A percentile compares a stretch with the other conserved stretches of the same genome.
Evolutionary conservation across 2,329 filamentous ascomycete genomes (phyloP).

Genomic region (Cladosporium cucumerinum): DNA sequence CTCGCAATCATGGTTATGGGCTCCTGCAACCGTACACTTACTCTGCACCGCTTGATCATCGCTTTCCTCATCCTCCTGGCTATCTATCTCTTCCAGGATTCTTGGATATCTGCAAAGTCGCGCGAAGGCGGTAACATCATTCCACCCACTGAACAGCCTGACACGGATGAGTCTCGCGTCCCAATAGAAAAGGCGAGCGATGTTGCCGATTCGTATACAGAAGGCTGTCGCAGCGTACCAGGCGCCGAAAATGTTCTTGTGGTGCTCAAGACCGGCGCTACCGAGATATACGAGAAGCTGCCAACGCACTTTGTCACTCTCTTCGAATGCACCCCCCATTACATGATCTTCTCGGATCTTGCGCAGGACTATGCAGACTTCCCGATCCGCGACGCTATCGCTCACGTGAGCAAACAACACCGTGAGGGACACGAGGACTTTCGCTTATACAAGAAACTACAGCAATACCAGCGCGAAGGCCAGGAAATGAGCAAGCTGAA

Average conservation of each 20-base stretch:
- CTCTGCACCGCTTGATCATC: conserved; percentile 23
- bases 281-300: conserved; percentile 55
- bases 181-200: background rate
- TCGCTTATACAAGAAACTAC: conserved; percentile 33
- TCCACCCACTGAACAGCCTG: background rate
- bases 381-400: conserved; percentile 34
- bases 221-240: conserved; percentile 24
- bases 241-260: conserved; percentile 53
- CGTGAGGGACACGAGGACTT: conserved; percentile 35
- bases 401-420: conserved; percentile 26
- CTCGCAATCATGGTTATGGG: background rate
- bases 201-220: background rate
- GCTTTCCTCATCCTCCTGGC: conserved; percentile 26
- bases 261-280: conserved; percentile 58
- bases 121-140: background rate
- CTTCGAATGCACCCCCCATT: conserved; percentile 46
- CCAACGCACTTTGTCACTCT: conserved; percentile 55
- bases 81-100: conserved; percentile 28
- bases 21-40: conserved; percentile 21
- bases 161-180: background rate
- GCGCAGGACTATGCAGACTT: conserved; percentile 46
- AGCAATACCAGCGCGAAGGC: conserved; percentile 31
- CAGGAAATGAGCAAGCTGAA: conserved; percentile 32
- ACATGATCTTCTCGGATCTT: conserved; percentile 52
- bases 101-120: conserved; percentile 24